Percentiles rank a stretch among this genome's conserved stretches.
Conservation (phyloP, 768 basidiomycete species). For the Boletus fagicola region DNA sequence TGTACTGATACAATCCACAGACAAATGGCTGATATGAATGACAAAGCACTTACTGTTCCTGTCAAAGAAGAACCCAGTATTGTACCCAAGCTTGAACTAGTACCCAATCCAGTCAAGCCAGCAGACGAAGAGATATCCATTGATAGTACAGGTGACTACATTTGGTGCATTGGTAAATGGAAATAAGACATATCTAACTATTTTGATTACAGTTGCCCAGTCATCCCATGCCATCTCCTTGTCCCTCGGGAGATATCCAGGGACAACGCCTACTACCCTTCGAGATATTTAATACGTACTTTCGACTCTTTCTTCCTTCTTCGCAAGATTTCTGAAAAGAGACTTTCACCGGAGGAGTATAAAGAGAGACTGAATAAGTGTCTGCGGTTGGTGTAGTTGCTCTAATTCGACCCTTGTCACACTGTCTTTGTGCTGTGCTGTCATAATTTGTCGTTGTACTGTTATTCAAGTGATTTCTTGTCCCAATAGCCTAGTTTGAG, state of each 20-base stretch:
- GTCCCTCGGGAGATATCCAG: not conserved
- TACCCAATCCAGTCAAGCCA: too few species aligned
- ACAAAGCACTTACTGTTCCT: too few species aligned
- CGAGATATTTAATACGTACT: not conserved
- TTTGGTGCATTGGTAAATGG: not conserved
- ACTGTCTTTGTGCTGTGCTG: too few species aligned
- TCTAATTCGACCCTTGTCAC: too few species aligned
- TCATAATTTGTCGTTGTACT: too few species aligned
- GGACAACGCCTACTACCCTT: not conserved
- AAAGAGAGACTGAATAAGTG: not conserved
- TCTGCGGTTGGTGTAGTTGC: not conserved
- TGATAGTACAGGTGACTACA: not conserved
- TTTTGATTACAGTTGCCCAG: not conserved
- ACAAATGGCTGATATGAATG: too few species aligned
- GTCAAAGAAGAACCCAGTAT: too few species aligned
- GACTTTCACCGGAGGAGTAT: not conserved
- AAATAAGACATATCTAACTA: not conserved
- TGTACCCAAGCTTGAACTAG: too few species aligned
- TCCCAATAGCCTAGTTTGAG: too few species aligned
- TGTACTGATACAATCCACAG: too few species aligned
- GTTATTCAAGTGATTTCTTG: too few species aligned
- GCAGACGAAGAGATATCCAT: not conserved
- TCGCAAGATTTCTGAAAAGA: not conserved
- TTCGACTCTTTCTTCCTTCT: not conserved
- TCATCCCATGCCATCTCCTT: not conserved